These are phyloP conservation scores for Cystofilobasidium capitatum DNA, from an alignment of 768 basidiomycete species.

Conservation along the genomic window DNA sequence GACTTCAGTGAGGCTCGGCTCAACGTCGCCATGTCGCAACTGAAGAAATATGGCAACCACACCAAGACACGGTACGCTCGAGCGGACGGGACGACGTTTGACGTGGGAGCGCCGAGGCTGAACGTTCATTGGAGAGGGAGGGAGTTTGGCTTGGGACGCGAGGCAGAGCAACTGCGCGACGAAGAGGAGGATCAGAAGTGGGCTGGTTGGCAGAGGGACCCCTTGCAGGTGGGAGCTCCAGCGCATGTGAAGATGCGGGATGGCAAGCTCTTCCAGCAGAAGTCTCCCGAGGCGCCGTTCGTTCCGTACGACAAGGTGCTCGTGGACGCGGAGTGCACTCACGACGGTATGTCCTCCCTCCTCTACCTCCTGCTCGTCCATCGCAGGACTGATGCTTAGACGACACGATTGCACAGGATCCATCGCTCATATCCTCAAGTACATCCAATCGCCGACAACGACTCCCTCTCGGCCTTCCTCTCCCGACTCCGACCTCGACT, in stretches of 20 bases:
- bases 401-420: conserved; percentile 1
- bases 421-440: conserved; percentile 16
- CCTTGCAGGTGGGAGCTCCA: background rate
- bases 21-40: background rate
- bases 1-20: conserved; percentile 12
- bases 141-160: conserved; percentile 3
- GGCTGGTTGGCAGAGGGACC: conserved; percentile 7
- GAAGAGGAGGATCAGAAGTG: background rate
- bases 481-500: background rate
- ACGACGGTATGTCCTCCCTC: conserved; percentile 11
- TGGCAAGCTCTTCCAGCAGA: background rate
- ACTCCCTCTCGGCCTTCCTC: background rate
- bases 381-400: background rate
- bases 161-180: background rate
- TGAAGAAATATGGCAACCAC: background rate
- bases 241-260: background rate
- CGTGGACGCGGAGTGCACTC: conserved; percentile 26
- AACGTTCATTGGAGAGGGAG: conserved; percentile 9
- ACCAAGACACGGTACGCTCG: conserved; percentile 1
- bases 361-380: background rate
- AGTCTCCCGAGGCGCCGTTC: background rate
- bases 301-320: conserved; percentile 26
- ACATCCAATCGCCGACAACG: background rate
- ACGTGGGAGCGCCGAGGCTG: conserved; percentile 9
- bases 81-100: conserved; percentile 18